Evolutionary conservation across 352 stramenopile genomes (phyloP), one percentile per base, ranked within the genome.

Genomic region (Globisporangium viniferum): DNA sequence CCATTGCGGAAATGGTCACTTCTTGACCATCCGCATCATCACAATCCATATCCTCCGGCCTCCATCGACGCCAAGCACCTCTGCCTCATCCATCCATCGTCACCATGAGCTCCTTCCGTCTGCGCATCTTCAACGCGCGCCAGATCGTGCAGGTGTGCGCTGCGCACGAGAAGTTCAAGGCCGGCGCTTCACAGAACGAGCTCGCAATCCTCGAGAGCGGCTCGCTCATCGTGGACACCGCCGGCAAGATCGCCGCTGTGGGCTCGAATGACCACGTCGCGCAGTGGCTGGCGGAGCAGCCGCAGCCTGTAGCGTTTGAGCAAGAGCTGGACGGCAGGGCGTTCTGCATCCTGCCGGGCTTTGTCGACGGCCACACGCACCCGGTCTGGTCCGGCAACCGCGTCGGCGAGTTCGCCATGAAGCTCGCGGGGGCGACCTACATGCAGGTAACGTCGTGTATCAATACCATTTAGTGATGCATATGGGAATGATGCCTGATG

Each of bases 341-440:
- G 29, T 73, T 84, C 53, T 90, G 87, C 49, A 75, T 93, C n/a
- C 70, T 95, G 22, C 86, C 85, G 3, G 88, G 88, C 24, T 86
- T 95, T 39, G 83, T 95, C 10, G 88, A 95, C 59, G 85, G 81
- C 54, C 88, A 95, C 66, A 95, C 88, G 56, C 88, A 95, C 64
- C 88, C 88, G 2, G 88, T 95, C 31, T 95, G 84, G 82, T 90
- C 82, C 58, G 88, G 88, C 66, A 93, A 86, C 73, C 88, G 88
- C 69, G 86, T 93, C n/a, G 79, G 88, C 56, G 88, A 95, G 73
- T 95, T 93, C 56, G 85, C 84, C 56, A 93, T 95, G 85, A 95
- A 95, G 78, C 77, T 95, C 31, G 84, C 85, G 8, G 86, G 88
- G 15, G 88, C 88, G 22, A 93, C 86, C 7, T 95, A 95, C 75